Evolutionary conservation across 805 yeast genomes (phyloP).

Genomic region (Schwanniomyces pseudopolymorphus): DNA sequence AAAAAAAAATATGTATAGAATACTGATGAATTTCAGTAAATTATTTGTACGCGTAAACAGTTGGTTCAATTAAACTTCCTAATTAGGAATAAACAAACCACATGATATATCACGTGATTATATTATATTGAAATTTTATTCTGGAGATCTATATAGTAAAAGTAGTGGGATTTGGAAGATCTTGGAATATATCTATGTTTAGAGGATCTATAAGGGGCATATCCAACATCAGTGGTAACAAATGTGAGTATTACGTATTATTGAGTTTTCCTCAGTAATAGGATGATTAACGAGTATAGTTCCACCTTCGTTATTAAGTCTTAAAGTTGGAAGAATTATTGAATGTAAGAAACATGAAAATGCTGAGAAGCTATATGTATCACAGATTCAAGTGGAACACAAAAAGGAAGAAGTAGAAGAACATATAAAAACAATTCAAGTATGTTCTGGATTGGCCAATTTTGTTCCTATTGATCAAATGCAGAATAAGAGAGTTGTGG

Average conservation of each 20-base stretch:
- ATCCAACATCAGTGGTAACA: not conserved
- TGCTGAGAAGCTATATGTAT: slow-evolving; percentile 61
- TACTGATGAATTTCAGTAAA: not conserved
- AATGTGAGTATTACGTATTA: slow-evolving; percentile 3
- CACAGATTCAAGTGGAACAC: slow-evolving; percentile 39
- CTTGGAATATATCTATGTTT: not conserved
- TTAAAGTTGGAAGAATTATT: slow-evolving; percentile 49
- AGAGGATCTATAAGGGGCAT: not conserved
- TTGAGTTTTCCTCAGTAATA: not conserved
- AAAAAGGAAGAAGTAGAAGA: slow-evolving; percentile 9
- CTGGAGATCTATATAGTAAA: not conserved
- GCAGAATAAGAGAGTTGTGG: slow-evolving; percentile 43
- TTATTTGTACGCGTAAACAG: slow-evolving; percentile 11
- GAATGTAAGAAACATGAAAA: slow-evolving; percentile 50
- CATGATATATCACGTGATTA: not conserved
- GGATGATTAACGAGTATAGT: slow-evolving; percentile 3
- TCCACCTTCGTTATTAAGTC: slow-evolving; percentile 19
- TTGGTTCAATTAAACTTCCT: slow-evolving; percentile 13
- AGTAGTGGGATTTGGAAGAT: not conserved
- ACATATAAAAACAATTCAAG: slow-evolving; percentile 29
- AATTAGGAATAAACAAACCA: slow-evolving; percentile 14
- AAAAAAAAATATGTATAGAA: not conserved
- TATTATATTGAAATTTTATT: not conserved
- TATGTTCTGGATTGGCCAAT: slow-evolving; percentile 61
- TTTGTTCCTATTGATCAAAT: slow-evolving; percentile 40